Conservation (phyloP, 768 basidiomycete species). For the Termitomyces sp. region DNA sequence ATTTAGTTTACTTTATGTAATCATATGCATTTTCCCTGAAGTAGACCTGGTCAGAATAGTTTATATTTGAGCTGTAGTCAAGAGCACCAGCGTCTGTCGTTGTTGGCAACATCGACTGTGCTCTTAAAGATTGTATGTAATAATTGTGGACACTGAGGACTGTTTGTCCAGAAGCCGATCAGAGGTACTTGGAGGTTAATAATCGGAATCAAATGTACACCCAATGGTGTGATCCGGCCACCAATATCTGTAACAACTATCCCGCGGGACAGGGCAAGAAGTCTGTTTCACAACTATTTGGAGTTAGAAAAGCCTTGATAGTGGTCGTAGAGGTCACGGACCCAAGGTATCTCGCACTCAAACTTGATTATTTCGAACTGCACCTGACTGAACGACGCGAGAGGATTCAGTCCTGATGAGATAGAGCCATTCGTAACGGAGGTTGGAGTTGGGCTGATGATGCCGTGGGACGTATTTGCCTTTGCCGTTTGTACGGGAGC, state of each 20-base stretch:
- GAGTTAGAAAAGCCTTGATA: not conserved
- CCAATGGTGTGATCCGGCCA: not conserved
- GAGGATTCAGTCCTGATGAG: not conserved
- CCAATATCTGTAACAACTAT: not conserved
- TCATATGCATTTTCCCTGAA: constrained; percentile 13
- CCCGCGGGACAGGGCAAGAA: not conserved
- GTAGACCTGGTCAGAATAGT: not conserved
- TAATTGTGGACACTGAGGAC: not conserved
- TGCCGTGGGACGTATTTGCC: not conserved
- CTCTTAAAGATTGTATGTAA: not conserved
- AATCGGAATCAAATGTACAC: not conserved
- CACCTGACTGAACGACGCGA: not conserved
- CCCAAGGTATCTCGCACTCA: not conserved
- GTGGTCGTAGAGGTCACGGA: too few relatives aligned
- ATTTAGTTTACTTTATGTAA: constrained; percentile 19
- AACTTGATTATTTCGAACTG: not conserved
- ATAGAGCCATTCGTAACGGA: not conserved
- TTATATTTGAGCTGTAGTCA: not conserved
- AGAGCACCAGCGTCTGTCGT: not conserved
- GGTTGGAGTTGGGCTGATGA: not conserved
- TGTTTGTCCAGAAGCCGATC: not conserved
- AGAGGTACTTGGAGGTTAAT: not conserved
- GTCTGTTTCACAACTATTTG: not conserved
- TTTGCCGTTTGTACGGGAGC: not conserved
- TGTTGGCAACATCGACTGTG: not conserved